Conservation (phyloP, 495 filamentous ascomycete species). For the Lasiosphaeria ovina region DNA sequence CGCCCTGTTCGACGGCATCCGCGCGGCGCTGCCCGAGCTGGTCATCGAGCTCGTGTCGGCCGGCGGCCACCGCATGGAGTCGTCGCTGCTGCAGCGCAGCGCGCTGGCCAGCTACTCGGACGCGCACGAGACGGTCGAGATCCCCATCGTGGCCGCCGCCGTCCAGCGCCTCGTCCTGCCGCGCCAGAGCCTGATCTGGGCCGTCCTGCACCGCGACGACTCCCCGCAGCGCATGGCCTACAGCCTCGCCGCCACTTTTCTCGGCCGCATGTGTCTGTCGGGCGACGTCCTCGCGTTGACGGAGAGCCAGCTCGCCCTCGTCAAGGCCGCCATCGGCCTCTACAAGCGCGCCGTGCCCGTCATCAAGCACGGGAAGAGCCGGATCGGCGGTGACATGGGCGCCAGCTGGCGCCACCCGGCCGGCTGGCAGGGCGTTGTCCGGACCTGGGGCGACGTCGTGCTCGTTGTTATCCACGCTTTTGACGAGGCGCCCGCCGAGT, state of each 20-base stretch:
- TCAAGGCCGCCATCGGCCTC: slow-evolving; percentile 3
- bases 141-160: slow-evolving; percentile 8
- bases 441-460: neutral
- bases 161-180: slow-evolving; percentile 7
- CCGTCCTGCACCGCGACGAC: slow-evolving; percentile 7
- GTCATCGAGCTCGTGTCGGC: slow-evolving; percentile 9
- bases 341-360: slow-evolving; percentile 2
- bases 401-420: slow-evolving; percentile 7
- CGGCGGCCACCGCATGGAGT: slow-evolving; percentile 9
- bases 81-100: slow-evolving; percentile 6
- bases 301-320: neutral
- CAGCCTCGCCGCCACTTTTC: slow-evolving; percentile 7
- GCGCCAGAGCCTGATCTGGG: slow-evolving; percentile 8
- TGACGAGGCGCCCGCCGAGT: neutral
- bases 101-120: slow-evolving; percentile 5
- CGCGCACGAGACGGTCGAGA: slow-evolving; percentile 10
- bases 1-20: slow-evolving; percentile 9
- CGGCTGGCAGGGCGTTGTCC: slow-evolving; percentile 7
- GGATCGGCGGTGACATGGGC: slow-evolving; percentile 2
- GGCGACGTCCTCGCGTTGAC: slow-evolving; percentile 6
- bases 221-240: slow-evolving; percentile 8
- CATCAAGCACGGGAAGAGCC: slow-evolving; percentile 10
- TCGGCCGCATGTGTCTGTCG: slow-evolving; percentile 11
- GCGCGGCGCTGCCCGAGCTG: slow-evolving; percentile 8
- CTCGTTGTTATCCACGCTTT: slow-evolving; percentile 10